These are phyloP conservation scores for Echium plantagineum DNA, from an alignment of 257 asterid genomes.

Conservation along the genomic window DNA sequence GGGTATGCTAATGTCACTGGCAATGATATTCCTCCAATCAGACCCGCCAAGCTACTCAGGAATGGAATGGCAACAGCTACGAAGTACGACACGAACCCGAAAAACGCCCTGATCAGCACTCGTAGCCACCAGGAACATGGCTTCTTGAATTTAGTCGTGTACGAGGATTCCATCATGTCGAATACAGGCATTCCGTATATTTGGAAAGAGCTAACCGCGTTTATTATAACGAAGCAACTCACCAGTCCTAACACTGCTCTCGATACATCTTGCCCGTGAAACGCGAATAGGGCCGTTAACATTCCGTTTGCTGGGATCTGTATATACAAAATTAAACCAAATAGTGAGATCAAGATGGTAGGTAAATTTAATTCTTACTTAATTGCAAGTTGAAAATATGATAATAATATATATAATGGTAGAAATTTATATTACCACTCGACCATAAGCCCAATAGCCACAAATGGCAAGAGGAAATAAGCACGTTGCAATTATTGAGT, in stretches of 20 bases:
- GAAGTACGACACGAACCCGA: constrained; percentile 52
- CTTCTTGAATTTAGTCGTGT: constrained; percentile 43
- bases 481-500: constrained; percentile 54
- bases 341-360: too few species aligned
- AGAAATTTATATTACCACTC: constrained; percentile 29
- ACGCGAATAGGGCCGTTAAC: constrained; percentile 42
- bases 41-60: constrained; percentile 63
- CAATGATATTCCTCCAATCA: constrained; percentile 59
- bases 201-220: constrained; percentile 73
- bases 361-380: too few species aligned
- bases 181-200: constrained; percentile 79
- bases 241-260: constrained; percentile 34
- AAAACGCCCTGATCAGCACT: constrained; percentile 31
- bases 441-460: constrained; percentile 91
- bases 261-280: constrained; percentile 49
- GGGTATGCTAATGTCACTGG: constrained; percentile 78
- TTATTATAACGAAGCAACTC: constrained; percentile 47
- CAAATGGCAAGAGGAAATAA: constrained; percentile 66
- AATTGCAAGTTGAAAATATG: too few species aligned
- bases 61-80: constrained; percentile 80
- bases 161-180: constrained; percentile 59
- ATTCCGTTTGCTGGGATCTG: constrained; percentile 79
- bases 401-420: too few species aligned
- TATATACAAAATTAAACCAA: neutral
- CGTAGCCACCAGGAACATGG: constrained; percentile 91